Conservation (phyloP, 73 alveolate genomes). For the Paramecium tetraurelia region DNA sequence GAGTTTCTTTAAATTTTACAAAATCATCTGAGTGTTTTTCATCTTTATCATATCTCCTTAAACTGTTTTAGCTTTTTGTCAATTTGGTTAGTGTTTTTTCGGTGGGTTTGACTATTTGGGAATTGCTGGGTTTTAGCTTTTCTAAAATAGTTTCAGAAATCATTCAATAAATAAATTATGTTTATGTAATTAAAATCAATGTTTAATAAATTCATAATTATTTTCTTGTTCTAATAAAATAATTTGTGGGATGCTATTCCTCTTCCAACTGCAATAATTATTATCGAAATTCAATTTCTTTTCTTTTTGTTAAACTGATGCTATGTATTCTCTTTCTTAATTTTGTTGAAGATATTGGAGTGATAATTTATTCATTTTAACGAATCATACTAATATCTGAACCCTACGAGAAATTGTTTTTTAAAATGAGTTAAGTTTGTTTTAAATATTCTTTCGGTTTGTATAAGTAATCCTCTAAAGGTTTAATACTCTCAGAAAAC, state of each 20-base stretch:
- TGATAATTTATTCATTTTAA: background rate
- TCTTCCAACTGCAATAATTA: background rate
- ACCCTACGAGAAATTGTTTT: background rate
- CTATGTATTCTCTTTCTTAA: background rate
- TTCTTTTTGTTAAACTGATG: background rate
- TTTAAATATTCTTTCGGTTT: background rate
- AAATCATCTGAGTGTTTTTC: background rate
- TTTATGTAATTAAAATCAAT: background rate
- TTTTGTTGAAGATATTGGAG: background rate
- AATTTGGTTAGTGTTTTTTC: background rate
- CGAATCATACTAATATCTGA: background rate
- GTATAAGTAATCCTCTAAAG: background rate
- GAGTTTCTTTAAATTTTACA: background rate
- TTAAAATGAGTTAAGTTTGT: background rate
- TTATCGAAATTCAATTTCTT: background rate
- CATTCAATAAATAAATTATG: background rate
- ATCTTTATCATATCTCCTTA: background rate
- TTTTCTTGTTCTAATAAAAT: background rate
- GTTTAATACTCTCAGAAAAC: background rate
- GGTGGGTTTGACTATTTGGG: background rate
- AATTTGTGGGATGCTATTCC: background rate
- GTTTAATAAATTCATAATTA: background rate
- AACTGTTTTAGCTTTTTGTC: background rate
- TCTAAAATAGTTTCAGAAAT: constrained; percentile 10
- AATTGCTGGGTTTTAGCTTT: constrained; percentile 8